phyloP scores from a whole-genome alignment of 1,284 basidiomycete genomes.

The Albatrellus sp. region DNA sequence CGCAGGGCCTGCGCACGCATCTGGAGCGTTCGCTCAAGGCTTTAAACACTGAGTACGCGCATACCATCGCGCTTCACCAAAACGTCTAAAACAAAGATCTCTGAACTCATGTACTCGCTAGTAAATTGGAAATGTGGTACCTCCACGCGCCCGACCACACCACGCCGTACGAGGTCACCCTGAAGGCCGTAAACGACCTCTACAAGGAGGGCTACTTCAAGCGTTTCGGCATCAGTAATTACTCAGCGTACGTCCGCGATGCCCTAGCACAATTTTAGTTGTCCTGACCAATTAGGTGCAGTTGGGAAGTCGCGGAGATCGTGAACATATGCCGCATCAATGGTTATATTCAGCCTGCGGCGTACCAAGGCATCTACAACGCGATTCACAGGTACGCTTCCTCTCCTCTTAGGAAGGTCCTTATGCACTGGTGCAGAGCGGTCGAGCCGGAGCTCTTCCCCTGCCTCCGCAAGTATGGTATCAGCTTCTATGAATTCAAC shows the following conservation, averaged over 20 bases:
- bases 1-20: constrained; percentile 27
- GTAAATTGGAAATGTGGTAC: constrained; percentile 35
- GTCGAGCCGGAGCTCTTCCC: constrained; percentile 54
- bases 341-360: constrained; percentile 49
- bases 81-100: background rate
- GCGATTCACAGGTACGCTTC: constrained; percentile 28
- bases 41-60: constrained; percentile 32
- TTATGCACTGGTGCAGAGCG: constrained; percentile 11
- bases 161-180: constrained; percentile 32
- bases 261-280: background rate
- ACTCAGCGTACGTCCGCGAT: constrained; percentile 20
- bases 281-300: constrained; percentile 6
- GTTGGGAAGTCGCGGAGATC: constrained; percentile 55
- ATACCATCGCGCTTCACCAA: background rate
- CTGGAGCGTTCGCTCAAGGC: constrained; percentile 32
- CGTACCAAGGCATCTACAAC: constrained; percentile 58
- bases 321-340: constrained; percentile 41
- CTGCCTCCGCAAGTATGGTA: constrained; percentile 48
- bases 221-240: constrained; percentile 42
- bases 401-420: background rate
- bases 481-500: constrained; percentile 49
- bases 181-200: constrained; percentile 34
- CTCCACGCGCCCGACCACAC: constrained; percentile 42
- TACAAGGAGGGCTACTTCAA: constrained; percentile 34
- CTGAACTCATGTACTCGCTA: constrained; percentile 3